These are phyloP conservation scores for Chaetoscypha palmicola DNA, from an alignment of 2,329 filamentous ascomycete genomes.

Conservation along the genomic window DNA sequence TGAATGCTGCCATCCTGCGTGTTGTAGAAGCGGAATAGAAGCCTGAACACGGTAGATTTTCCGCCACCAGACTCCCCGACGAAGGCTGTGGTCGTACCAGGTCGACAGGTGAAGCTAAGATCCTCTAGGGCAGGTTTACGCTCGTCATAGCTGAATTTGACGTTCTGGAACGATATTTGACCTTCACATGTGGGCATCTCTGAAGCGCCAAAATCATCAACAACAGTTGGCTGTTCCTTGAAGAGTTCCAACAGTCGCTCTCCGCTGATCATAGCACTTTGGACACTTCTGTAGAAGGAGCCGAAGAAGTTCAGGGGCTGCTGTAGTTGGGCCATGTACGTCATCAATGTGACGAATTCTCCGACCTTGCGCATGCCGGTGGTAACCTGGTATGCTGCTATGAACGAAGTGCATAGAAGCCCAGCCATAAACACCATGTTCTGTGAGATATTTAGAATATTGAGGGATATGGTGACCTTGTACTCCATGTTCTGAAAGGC, in stretches of 20 bases:
- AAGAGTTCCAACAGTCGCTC: slow-evolving; percentile 93
- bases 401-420: slow-evolving; percentile 62
- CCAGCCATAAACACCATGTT: slow-evolving; percentile 74
- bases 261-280: slow-evolving; percentile 94
- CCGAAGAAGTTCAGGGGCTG: slow-evolving; percentile 82
- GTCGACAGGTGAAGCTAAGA: slow-evolving; percentile 75
- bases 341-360: slow-evolving; percentile 66
- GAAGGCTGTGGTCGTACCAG: slow-evolving; percentile 90
- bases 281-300: slow-evolving; percentile 91
- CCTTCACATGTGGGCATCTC: slow-evolving; percentile 65
- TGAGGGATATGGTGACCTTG: slow-evolving; percentile 68
- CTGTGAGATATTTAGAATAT: slow-evolving; percentile 74
- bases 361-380: slow-evolving; percentile 58
- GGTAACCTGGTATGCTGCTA: slow-evolving; percentile 71
- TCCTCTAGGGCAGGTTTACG: slow-evolving; percentile 79
- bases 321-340: slow-evolving; percentile 74
- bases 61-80: slow-evolving; percentile 96
- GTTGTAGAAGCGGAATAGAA: slow-evolving; percentile 97
- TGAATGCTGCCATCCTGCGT: slow-evolving; percentile 70
- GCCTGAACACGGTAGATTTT: slow-evolving; percentile 92
- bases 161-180: slow-evolving; percentile 79
- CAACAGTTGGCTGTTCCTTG: slow-evolving; percentile 88
- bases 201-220: slow-evolving; percentile 63
- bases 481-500: slow-evolving; percentile 70
- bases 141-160: slow-evolving; percentile 83